These are phyloP conservation scores for Meyerozyma sp. DNA, from an alignment of 1,139 yeast genomes.

Conservation along the genomic window DNA sequence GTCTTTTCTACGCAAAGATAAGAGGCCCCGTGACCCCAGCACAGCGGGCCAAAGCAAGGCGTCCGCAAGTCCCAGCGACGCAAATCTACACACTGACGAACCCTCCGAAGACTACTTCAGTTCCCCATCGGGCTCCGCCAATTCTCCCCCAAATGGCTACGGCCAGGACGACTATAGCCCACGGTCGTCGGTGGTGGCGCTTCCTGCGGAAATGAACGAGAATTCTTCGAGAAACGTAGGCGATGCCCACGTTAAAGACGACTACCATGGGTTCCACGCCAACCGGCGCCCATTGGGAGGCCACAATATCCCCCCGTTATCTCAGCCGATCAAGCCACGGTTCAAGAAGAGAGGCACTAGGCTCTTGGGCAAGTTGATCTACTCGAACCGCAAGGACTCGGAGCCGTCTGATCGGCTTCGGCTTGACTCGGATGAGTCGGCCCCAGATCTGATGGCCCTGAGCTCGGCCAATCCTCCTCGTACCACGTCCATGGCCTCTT, in stretches of 20 bases:
- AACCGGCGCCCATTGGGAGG: slow-evolving; percentile 23
- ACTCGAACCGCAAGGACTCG: slow-evolving; percentile 36
- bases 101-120: background rate
- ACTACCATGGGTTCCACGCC: slow-evolving; percentile 48
- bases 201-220: slow-evolving; percentile 4
- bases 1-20: background rate
- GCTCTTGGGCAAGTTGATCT: slow-evolving; percentile 44
- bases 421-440: slow-evolving; percentile 1
- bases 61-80: background rate
- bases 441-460: slow-evolving; percentile 5
- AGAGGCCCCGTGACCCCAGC: background rate
- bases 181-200: slow-evolving; percentile 12
- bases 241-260: slow-evolving; percentile 14
- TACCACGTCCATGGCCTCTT: slow-evolving; percentile 3
- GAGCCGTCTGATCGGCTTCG: slow-evolving; percentile 12
- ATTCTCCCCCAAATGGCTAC: background rate
- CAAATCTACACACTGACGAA: background rate
- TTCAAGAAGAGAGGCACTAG: slow-evolving; percentile 40
- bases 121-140: background rate
- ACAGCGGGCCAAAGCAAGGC: background rate
- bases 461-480: slow-evolving; percentile 1
- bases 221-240: background rate
- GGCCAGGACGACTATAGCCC: slow-evolving; percentile 13
- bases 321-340: slow-evolving; percentile 47
- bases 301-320: slow-evolving; percentile 41